Evolutionary conservation across 495 filamentous ascomycete genomes (phyloP).

Genomic region (Cercophora newfieldiana): DNA sequence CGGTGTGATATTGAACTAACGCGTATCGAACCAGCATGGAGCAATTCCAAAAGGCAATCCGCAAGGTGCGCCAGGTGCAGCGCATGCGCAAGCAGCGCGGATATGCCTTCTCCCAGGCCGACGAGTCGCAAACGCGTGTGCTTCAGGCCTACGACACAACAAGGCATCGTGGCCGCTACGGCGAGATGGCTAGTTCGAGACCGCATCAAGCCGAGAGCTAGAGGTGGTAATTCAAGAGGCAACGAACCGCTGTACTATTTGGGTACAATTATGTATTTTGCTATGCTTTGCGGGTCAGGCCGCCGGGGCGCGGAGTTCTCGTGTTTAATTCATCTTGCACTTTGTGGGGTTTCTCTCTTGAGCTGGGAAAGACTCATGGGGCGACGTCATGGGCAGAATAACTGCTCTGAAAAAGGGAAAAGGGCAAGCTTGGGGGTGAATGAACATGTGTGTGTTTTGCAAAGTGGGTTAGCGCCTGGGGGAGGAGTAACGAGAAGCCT

Average conservation of each 20-base stretch:
- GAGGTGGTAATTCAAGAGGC: background rate
- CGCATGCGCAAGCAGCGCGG: constrained; percentile 99
- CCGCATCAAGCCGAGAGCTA: constrained; percentile 19
- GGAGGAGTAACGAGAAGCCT: background rate
- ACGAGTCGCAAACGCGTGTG: constrained; percentile 90
- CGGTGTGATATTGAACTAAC: constrained; percentile 13
- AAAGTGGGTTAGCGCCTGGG: background rate
- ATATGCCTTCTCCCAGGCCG: constrained; percentile 96
- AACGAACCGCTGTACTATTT: background rate
- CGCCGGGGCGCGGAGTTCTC: background rate
- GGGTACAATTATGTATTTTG: background rate
- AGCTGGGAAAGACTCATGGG: background rate
- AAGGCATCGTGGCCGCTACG: constrained; percentile 83
- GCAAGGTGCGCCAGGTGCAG: constrained; percentile 97
- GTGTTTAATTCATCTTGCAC: background rate
- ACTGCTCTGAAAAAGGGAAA: background rate
- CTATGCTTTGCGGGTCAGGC: background rate
- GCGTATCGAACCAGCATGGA: constrained; percentile 70
- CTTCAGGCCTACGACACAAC: constrained; percentile 98
- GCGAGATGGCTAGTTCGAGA: constrained; percentile 85
- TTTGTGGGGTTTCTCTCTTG: background rate
- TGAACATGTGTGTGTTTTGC: background rate
- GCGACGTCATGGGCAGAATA: background rate
- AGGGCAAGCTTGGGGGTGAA: background rate
- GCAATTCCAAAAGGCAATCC: constrained; percentile 99